A percentile compares a stretch with the other conserved stretches of the same genome.
These are phyloP conservation scores for Termitomyces sp. DNA, from an alignment of 768 basidiomycete genomes.

Conservation along the genomic window DNA sequence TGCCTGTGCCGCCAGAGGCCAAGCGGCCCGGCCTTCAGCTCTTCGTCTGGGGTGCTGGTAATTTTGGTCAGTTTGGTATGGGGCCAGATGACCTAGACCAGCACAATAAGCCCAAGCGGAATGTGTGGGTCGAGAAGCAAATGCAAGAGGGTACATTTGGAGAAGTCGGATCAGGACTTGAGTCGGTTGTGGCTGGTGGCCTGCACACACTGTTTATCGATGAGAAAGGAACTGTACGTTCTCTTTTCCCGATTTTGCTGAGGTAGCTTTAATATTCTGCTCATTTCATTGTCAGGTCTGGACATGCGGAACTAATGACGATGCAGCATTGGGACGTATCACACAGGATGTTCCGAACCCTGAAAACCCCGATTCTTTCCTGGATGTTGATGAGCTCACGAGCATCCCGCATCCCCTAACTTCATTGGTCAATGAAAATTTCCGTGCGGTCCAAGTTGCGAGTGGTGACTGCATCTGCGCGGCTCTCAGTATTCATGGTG, in stretches of 20 bases:
- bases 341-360: constrained; percentile 62
- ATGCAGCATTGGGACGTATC: constrained; percentile 79
- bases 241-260: background rate
- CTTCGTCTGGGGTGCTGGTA: constrained; percentile 89
- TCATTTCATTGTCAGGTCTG: constrained; percentile 50
- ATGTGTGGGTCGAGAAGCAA: constrained; percentile 70
- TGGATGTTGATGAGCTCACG: constrained; percentile 51
- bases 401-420: constrained; percentile 62
- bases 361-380: constrained; percentile 48
- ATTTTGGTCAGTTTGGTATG: constrained; percentile 94
- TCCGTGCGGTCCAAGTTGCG: constrained; percentile 77
- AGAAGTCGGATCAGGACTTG: constrained; percentile 70
- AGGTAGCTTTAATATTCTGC: background rate
- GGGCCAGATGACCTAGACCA: constrained; percentile 72
- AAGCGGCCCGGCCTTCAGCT: constrained; percentile 63
- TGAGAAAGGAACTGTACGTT: constrained; percentile 81
- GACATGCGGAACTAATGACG: constrained; percentile 85
- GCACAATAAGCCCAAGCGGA: constrained; percentile 70
- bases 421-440: constrained; percentile 68
- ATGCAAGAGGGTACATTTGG: constrained; percentile 71
- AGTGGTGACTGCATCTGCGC: constrained; percentile 89
- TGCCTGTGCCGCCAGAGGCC: constrained; percentile 54
- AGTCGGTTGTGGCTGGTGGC: constrained; percentile 77
- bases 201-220: constrained; percentile 88
- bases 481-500: constrained; percentile 74